Base-by-base conservation (phyloP, 345 rosid genomes). In the Kandelia obovata region DNA sequence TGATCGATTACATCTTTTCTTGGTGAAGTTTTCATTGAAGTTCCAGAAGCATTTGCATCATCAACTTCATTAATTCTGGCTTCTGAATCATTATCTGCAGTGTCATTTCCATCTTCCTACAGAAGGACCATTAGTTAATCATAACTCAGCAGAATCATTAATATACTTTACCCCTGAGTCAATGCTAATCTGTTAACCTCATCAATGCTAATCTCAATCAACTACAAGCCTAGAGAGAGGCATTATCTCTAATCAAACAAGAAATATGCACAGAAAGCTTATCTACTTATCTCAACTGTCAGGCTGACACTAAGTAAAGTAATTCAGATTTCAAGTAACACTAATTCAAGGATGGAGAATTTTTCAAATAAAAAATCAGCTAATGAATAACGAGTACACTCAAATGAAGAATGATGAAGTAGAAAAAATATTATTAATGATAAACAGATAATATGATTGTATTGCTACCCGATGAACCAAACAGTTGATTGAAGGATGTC, bases 401-500 rank as follows among this genome's bases (percentile, higher is more conserved):
- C 17, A 43, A 16, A 63, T 43, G 55, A 43, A 25, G 53, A 43
- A 43, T 13, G 49, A 15, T 43, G 17, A 43, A 43, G 49, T 43
- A 43, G 4, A 43, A 43, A 15, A 13, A 5, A 43, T 43, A 5
- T 43, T 13, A 43, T 43, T 43, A 43, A 43, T 43, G 17, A 43
- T 15, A 43, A 43, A 43, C 17, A 43, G 23, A 37, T 34, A 55
- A 63, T 19, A 58, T 66, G 19, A 73, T 9, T 31, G 52, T 23
- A 66, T 10, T 8, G 34, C 17, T 87, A 87, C 99, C 91, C 69
- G 77, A 71, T 91, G 99, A 72, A 95, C 91, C 87, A 92, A 88
- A 78, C 90, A 84, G 82, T 87, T 95, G 74, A 95, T 90, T 75
- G 98, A 84, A 76, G 98, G 96, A 84, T 95, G 96, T 76, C 91